These are phyloP conservation scores for Diaporthe destruens DNA, from an alignment of 2,329 filamentous ascomycete genomes.

Conservation along the genomic window DNA sequence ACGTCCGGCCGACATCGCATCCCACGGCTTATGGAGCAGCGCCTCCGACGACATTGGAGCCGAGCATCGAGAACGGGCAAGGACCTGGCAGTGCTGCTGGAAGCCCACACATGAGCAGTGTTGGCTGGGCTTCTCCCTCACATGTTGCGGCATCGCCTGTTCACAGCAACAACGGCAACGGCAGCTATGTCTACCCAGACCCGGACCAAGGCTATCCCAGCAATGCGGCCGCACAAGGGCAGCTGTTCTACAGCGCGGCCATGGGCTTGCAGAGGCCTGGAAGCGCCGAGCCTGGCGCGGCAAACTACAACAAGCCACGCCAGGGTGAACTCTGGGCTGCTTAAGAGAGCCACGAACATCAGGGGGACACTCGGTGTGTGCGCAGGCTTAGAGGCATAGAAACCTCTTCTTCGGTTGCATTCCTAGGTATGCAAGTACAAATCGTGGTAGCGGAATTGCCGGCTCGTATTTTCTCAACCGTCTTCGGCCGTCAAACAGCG, in stretches of 20 bases:
- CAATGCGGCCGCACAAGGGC: conserved; percentile 66
- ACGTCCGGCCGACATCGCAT: conserved; percentile 83
- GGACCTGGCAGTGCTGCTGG: conserved; percentile 77
- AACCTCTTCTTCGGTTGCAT: neutral
- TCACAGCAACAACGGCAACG: conserved; percentile 67
- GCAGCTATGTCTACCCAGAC: conserved; percentile 82
- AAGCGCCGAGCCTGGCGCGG: conserved; percentile 75
- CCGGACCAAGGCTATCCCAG: conserved; percentile 76
- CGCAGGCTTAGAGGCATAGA: neutral
- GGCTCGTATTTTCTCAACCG: neutral
- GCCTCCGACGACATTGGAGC: conserved; percentile 78
- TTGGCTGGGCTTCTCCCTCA: conserved; percentile 89
- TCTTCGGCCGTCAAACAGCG: conserved; percentile 17
- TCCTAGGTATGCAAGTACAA: neutral
- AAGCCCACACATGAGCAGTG: conserved; percentile 85
- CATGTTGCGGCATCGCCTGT: conserved; percentile 77
- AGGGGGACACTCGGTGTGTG: neutral
- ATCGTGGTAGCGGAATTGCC: conserved; percentile 11
- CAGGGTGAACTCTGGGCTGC: conserved; percentile 66
- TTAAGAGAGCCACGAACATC: neutral
- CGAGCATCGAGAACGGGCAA: conserved; percentile 82
- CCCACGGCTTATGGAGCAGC: conserved; percentile 86
- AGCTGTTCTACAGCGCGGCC: conserved; percentile 76
- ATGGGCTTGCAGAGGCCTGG: conserved; percentile 75
- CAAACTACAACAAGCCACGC: conserved; percentile 72